These are phyloP conservation scores for Colletotrichum sp. DNA, from an alignment of 2,329 filamentous ascomycete genomes.

Conservation along the genomic window DNA sequence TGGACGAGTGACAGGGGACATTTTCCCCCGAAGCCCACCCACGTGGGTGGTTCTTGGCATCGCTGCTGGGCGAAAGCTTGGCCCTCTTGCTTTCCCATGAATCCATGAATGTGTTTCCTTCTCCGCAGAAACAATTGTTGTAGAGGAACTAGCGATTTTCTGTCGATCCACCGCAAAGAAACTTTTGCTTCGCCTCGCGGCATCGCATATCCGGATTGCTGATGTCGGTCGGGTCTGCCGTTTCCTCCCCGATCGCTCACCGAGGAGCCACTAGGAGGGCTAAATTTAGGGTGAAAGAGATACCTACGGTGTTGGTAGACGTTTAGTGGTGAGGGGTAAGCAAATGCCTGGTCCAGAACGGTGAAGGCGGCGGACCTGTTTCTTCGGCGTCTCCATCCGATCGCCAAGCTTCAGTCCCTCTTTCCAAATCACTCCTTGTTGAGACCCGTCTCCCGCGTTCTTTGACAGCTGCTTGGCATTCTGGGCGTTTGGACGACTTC, in stretches of 20 bases:
- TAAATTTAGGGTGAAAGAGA: not conserved
- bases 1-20: not conserved
- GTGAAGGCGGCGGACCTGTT: not conserved
- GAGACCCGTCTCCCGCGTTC: not conserved
- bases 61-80: constrained; percentile 12
- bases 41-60: constrained; percentile 8
- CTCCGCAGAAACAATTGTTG: not conserved
- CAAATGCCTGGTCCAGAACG: not conserved
- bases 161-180: not conserved
- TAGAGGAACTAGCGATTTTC: not conserved
- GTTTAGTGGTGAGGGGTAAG: not conserved
- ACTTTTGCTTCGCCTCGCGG: not conserved
- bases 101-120: not conserved
- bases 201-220: not conserved
- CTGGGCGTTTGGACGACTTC: not conserved
- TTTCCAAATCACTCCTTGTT: not conserved
- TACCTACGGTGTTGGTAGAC: not conserved
- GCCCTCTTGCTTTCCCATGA: not conserved
- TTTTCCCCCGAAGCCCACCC: not conserved
- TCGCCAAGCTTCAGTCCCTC: not conserved
- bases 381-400: not conserved
- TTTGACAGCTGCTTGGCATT: not conserved
- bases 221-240: not conserved
- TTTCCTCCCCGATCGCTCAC: not conserved
- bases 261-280: not conserved